Base-by-base conservation (phyloP, 2,329 filamentous ascomycete species). In the Truncatella angustata region DNA sequence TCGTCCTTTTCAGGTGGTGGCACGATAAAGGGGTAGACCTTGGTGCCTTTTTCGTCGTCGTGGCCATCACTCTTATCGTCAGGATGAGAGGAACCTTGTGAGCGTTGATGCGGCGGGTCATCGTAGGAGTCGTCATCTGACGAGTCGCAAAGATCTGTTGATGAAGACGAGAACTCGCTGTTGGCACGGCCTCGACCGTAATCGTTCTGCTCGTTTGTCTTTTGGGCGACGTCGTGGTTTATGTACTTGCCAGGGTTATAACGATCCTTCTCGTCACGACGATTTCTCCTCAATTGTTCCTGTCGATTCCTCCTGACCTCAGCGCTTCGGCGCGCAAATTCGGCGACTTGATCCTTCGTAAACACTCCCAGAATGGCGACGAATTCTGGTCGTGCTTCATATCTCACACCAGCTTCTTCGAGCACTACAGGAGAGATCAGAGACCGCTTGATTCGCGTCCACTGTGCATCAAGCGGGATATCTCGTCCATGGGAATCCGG, bases 331-430 rank as follows among this genome's bases (percentile, higher is more conserved):
- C 72, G 71, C 2, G 81, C 81, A 51, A 74, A 79, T 5, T 77
- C 70, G 18, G 70, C 68, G 35, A 87, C 77, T 39, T 85, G 65
- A 11, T 79, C 75, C 1, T 72, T 73, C 2, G 70, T 70, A 3
- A 86, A 69, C 12, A 77, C 70, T 4, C 84, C 84, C 0, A 86
- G 72, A 4, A 86, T 67, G 11, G 82, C 83, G 3, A 86, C 81
- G 53, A 81, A 86, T 1, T 79, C 75, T 0, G 81, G 81, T 1
- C 80, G 73, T 9, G 82, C 82, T 63, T 85, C 82, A 58, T 83
- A 85, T 9, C 82, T 76, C 20, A 82, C 73, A 11, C 79, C 75
- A 4, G 80, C 80, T 37, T 74, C 70, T 35, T 76, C 72, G 3
- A 86, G 70, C 0, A 84, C 79, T 56, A 83, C 80, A 4, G 78